These are phyloP conservation scores for Myxozyma udenii DNA, from an alignment of 805 yeast species.

Conservation along the genomic window DNA sequence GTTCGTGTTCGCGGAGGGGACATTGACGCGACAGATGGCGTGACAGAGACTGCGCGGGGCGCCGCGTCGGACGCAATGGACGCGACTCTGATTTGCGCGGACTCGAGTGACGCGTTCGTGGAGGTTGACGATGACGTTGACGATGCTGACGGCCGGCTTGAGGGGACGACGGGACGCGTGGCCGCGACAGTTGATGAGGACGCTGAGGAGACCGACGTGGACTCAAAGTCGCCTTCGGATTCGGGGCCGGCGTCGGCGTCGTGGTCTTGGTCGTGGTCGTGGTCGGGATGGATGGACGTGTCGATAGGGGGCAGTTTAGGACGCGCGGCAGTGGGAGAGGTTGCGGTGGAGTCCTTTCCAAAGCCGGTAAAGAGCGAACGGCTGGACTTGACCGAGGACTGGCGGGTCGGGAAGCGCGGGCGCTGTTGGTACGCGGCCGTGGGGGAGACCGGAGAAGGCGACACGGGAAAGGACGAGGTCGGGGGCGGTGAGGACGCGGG, in stretches of 20 bases:
- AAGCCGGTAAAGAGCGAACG: constrained; percentile 1
- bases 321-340: constrained; percentile 2
- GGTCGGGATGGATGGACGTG: not conserved
- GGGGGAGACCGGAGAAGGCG: not conserved
- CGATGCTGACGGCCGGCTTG: no score
- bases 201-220: not conserved
- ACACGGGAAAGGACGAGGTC: not conserved
- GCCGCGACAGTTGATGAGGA: not conserved
- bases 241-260: not conserved
- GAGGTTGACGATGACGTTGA: constrained; percentile 5
- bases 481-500: not conserved
- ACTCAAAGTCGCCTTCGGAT: not conserved
- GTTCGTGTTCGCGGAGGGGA: constrained; percentile 1
- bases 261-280: not conserved
- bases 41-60: constrained; percentile 9
- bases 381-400: constrained; percentile 19
- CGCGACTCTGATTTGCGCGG: constrained; percentile 9
- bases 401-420: constrained; percentile 20
- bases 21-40: not conserved
- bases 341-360: not conserved
- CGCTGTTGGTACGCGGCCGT: not conserved
- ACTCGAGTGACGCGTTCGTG: constrained; percentile 12
- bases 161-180: no score
- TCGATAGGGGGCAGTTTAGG: not conserved
- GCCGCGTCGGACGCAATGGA: constrained; percentile 9